A percentile compares a stretch with the other conserved stretches of the same genome.
phyloP scores from a whole-genome alignment of 306 rosid genomes.

The Prosopis cineraria region DNA sequence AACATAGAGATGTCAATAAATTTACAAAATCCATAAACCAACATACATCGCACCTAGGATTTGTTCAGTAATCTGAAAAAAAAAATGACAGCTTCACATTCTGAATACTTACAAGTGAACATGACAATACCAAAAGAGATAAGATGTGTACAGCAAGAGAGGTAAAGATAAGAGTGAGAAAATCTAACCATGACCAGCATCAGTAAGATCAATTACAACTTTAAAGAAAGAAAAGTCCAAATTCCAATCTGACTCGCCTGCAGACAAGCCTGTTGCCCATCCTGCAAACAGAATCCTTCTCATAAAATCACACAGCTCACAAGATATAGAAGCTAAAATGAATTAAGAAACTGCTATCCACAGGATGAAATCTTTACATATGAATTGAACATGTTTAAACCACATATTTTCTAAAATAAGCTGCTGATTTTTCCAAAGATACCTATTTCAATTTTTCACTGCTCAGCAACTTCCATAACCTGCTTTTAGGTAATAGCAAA shows the following conservation, averaged over 20 bases:
- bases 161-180: constrained; percentile 10
- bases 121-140: background rate
- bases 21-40: constrained; percentile 27
- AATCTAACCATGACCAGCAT: constrained; percentile 80
- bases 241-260: constrained; percentile 68
- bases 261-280: constrained; percentile 88
- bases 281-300: constrained; percentile 54
- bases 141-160: constrained; percentile 11
- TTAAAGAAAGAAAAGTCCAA: constrained; percentile 75
- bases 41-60: background rate
- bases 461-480: no score
- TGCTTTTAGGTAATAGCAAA: no score
- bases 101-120: constrained; percentile 10
- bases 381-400: background rate
- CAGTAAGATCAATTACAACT: constrained; percentile 81
- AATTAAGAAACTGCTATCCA: constrained; percentile 17
- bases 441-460: no score
- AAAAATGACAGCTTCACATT: background rate
- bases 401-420: no score
- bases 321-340: constrained; percentile 8
- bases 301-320: constrained; percentile 25
- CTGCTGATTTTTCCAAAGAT: no score
- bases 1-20: constrained; percentile 31
- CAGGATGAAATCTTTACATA: constrained; percentile 11
- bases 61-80: background rate